phyloP scores from a whole-genome alignment of 2,329 filamentous ascomycete genomes.

The Hypomyces perniciosus region DNA sequence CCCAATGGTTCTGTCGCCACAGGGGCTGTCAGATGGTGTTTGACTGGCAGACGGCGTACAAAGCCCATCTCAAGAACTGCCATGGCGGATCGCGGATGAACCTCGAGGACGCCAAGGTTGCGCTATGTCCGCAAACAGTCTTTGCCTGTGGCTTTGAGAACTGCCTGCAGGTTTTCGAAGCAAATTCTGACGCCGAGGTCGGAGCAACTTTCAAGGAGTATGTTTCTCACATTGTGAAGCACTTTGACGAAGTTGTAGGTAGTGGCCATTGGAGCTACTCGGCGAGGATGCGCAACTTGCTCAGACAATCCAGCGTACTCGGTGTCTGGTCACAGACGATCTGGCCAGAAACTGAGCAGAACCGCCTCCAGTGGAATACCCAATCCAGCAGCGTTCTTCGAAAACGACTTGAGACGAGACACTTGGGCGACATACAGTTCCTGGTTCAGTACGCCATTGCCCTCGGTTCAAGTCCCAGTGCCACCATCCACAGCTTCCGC shows the following conservation, averaged over 20 bases:
- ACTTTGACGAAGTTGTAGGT: slow-evolving; percentile 38
- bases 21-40: slow-evolving; percentile 39
- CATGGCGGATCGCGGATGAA: slow-evolving; percentile 38
- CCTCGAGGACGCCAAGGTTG: slow-evolving; percentile 37
- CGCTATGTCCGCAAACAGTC: slow-evolving; percentile 40
- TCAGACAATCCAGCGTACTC: slow-evolving; percentile 34
- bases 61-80: slow-evolving; percentile 39
- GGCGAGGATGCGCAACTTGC: slow-evolving; percentile 38
- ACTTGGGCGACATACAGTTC: slow-evolving; percentile 34
- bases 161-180: slow-evolving; percentile 40
- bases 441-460: slow-evolving; percentile 35
- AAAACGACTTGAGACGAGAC: slow-evolving; percentile 40
- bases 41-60: slow-evolving; percentile 44
- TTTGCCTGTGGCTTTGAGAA: slow-evolving; percentile 44
- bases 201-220: slow-evolving; percentile 38
- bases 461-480: slow-evolving; percentile 29
- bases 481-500: slow-evolving; percentile 22
- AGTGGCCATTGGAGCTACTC: slow-evolving; percentile 40
- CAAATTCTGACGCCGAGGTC: slow-evolving; percentile 33
- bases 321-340: slow-evolving; percentile 32
- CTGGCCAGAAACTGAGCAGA: slow-evolving; percentile 30
- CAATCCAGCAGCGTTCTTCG: slow-evolving; percentile 36
- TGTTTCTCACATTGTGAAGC: slow-evolving; percentile 41
- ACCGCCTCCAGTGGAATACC: slow-evolving; percentile 35
- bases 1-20: slow-evolving; percentile 41